Percentiles rank a stretch among this genome's conserved stretches.
Evolutionary conservation across 441 rosid species (phyloP).

Genomic region (Gossypium schwendimanii): DNA sequence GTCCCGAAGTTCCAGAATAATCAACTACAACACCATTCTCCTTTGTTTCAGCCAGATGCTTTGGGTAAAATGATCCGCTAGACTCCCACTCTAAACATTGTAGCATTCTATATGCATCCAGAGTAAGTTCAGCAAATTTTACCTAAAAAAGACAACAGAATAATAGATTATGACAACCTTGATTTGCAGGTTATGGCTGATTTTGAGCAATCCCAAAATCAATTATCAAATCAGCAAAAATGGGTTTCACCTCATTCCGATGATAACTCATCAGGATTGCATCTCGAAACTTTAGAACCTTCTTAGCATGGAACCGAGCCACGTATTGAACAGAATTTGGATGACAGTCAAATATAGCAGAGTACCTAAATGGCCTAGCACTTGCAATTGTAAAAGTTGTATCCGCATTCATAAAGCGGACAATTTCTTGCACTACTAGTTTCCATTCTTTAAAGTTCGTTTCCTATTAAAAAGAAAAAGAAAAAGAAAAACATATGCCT

Average conservation of each 20-base stretch:
- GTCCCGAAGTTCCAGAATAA: constrained; percentile 74
- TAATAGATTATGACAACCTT: constrained; percentile 7
- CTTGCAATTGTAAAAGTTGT: constrained; percentile 32
- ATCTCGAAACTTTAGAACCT: constrained; percentile 67
- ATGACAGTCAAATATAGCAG: constrained; percentile 54
- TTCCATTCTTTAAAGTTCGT: constrained; percentile 89
- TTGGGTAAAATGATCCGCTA: constrained; percentile 64
- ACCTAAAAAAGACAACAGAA: constrained; percentile 45
- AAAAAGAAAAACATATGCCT: constrained; percentile 12
- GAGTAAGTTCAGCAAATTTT: constrained; percentile 82
- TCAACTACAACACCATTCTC: constrained; percentile 67
- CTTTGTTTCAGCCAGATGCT: constrained; percentile 46
- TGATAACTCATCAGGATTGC: constrained; percentile 77
- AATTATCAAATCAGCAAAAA: background rate
- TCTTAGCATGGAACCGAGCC: constrained; percentile 85
- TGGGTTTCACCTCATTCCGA: constrained; percentile 55
- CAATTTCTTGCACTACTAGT: constrained; percentile 76
- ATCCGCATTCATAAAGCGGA: constrained; percentile 51
- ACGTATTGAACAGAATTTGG: constrained; percentile 64
- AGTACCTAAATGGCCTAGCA: constrained; percentile 59
- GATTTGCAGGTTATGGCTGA: background rate
- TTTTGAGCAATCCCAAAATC: background rate
- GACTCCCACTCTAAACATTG: constrained; percentile 97
- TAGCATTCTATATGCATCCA: constrained; percentile 89
- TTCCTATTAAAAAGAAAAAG: constrained; percentile 37